Evolutionary conservation across 2,329 filamentous ascomycete genomes (phyloP), one percentile per base, ranked within the genome.

Genomic region (Amauroascus niger): DNA sequence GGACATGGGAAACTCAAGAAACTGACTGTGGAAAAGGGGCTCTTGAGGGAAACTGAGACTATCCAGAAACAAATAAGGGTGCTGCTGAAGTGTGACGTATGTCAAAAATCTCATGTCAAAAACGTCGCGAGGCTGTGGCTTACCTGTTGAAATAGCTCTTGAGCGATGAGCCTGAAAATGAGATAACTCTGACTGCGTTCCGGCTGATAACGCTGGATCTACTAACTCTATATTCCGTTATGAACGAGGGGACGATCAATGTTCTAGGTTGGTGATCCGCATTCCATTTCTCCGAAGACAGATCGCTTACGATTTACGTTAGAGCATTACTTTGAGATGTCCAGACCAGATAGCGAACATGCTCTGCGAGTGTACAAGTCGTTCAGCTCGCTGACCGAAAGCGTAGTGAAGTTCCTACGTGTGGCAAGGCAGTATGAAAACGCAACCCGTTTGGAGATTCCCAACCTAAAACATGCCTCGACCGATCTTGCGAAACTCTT

Each of bases 301-400:
- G 14, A n/a, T 18, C 18, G 18, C 55, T 49, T 47, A 50, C 49
- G 4, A 44, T 49, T 48, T 24, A 8, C 41, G 22, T 20, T 58
- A 94, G 89, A 93, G 62, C 88, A 94, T 70, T 98, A 97, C 70
- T 98, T 98, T 64, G 93, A 98, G 73, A 91, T 98, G 86, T 96
- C 93, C 49, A 88, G 87, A 64, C 79, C 87, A 24, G 93, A 98
- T 70, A 94, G 93, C 55, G 88, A 96, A 68, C 81, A 90, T 58
- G 89, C 93, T 54, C 82, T 98, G 72, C 79, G 83, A 57, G 91
- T 98, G 57, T 98, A 98, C 72, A 87, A 90, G 66, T 86, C 79
- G 14, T 98, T 98, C 65, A 88, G 88, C 14, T 86, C 82, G 63
- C 90, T 95, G 69, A 98, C 93, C 6, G 90, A 97, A 62, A 82